These are phyloP conservation scores for Colletotrichum chrysophilum DNA, from an alignment of 2,329 filamentous ascomycete species.

Conservation along the genomic window DNA sequence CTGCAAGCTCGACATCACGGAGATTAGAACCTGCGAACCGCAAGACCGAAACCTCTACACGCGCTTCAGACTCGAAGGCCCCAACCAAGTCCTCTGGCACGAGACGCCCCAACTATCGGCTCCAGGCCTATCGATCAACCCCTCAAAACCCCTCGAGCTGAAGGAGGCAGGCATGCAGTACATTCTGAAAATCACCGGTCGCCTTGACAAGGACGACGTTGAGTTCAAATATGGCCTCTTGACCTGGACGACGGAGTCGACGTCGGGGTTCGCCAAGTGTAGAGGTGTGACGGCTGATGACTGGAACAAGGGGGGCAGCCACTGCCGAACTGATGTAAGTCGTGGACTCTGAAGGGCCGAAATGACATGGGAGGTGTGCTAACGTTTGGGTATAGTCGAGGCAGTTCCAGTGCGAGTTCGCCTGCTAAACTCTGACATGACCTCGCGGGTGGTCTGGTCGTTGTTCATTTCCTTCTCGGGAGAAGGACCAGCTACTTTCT, in stretches of 20 bases:
- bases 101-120: not conserved
- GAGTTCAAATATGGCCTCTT: not conserved
- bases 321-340: not conserved
- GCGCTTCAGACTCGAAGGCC: not conserved
- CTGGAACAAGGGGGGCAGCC: not conserved
- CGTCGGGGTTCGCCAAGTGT: not conserved
- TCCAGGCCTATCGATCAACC: not conserved
- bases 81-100: not conserved
- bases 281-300: not conserved
- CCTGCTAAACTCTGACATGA: not conserved
- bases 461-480: not conserved
- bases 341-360: not conserved
- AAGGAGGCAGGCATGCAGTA: not conserved
- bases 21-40: not conserved
- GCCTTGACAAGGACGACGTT: not conserved
- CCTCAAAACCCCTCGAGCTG: not conserved
- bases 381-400: not conserved
- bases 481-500: not conserved
- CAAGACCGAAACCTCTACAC: not conserved
- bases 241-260: not conserved
- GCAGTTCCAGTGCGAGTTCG: not conserved
- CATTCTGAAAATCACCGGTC: not conserved
- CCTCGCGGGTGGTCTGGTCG: not conserved
- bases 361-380: not conserved
- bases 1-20: not conserved